Conservation (phyloP, 208 protist genomes). For the Crithidia expoeki region DNA sequence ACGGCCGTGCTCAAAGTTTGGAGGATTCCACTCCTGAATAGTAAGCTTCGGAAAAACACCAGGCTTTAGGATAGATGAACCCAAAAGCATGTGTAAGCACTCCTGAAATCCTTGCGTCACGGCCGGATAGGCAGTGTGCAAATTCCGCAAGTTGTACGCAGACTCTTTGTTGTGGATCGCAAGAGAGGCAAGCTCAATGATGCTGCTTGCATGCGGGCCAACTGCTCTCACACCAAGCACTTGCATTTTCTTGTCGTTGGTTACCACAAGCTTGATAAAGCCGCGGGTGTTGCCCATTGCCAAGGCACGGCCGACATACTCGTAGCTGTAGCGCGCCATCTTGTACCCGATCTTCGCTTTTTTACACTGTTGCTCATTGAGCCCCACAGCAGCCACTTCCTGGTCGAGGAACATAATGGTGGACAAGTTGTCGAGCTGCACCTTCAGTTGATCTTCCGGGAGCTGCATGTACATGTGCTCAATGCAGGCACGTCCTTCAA, state of each 20-base stretch:
- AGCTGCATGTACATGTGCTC: conserved; percentile 85
- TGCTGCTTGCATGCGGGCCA: conserved; percentile 86
- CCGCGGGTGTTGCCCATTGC: conserved; percentile 89
- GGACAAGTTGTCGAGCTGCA: conserved; percentile 85
- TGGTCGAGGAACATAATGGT: conserved; percentile 94
- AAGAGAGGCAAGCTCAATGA: conserved; percentile 89
- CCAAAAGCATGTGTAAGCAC: conserved; percentile 89
- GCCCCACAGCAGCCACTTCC: conserved; percentile 85
- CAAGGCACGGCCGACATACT: conserved; percentile 81
- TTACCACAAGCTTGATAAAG: conserved; percentile 92
- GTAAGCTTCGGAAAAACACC: conserved; percentile 83
- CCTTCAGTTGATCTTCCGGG: conserved; percentile 69
- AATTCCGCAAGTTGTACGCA: conserved; percentile 67
- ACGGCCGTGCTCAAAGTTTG: conserved; percentile 72
- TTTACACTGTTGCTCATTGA: conserved; percentile 89
- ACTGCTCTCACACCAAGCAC: conserved; percentile 89
- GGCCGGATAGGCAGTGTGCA: conserved; percentile 84
- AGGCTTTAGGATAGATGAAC: conserved; percentile 86
- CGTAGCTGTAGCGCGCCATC: conserved; percentile 89
- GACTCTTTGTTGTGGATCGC: conserved; percentile 88
- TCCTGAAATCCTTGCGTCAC: conserved; percentile 91
- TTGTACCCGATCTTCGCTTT: conserved; percentile 82
- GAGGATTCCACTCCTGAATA: conserved; percentile 80
- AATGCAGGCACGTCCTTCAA: conserved; percentile 77
- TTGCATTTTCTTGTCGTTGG: conserved; percentile 88